phyloP scores from a whole-genome alignment of 805 yeast genomes.

The Barnettozyma pratensis region DNA sequence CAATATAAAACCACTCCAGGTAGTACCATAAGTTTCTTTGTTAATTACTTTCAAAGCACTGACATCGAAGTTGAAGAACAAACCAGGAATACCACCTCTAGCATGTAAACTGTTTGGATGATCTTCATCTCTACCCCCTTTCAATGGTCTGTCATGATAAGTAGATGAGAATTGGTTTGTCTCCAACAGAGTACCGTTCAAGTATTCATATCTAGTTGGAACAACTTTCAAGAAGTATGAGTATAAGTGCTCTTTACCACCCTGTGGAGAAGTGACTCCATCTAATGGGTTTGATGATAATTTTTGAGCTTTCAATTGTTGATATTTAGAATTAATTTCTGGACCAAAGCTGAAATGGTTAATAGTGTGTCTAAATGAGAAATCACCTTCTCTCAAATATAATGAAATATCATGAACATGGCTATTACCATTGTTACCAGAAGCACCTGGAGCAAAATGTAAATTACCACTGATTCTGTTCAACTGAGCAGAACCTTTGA shows the following conservation, averaged over 20 bases:
- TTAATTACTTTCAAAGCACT: slow-evolving; percentile 90
- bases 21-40: slow-evolving; percentile 57
- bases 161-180: slow-evolving; percentile 92
- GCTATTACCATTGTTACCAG: slow-evolving; percentile 48
- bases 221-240: slow-evolving; percentile 87
- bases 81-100: slow-evolving; percentile 87
- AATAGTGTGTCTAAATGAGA: slow-evolving; percentile 73
- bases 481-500: slow-evolving; percentile 72
- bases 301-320: slow-evolving; percentile 21
- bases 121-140: slow-evolving; percentile 87
- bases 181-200: slow-evolving; percentile 50
- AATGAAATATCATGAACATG: slow-evolving; percentile 86
- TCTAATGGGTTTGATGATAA: slow-evolving; percentile 65
- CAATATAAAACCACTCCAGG: slow-evolving; percentile 78
- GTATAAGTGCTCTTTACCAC: slow-evolving; percentile 55
- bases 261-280: slow-evolving; percentile 36
- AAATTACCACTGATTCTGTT: slow-evolving; percentile 86
- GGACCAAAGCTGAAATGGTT: slow-evolving; percentile 83
- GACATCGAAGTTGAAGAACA: slow-evolving; percentile 83
- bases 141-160: slow-evolving; percentile 76
- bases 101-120: slow-evolving; percentile 82
- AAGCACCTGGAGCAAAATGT: slow-evolving; percentile 95
- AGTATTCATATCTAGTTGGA: slow-evolving; percentile 75
- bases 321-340: slow-evolving; percentile 32
- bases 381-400: slow-evolving; percentile 49